Evolutionary conservation across 352 stramenopile species (phyloP).

Genomic region (Phytopythium kandeliae): DNA sequence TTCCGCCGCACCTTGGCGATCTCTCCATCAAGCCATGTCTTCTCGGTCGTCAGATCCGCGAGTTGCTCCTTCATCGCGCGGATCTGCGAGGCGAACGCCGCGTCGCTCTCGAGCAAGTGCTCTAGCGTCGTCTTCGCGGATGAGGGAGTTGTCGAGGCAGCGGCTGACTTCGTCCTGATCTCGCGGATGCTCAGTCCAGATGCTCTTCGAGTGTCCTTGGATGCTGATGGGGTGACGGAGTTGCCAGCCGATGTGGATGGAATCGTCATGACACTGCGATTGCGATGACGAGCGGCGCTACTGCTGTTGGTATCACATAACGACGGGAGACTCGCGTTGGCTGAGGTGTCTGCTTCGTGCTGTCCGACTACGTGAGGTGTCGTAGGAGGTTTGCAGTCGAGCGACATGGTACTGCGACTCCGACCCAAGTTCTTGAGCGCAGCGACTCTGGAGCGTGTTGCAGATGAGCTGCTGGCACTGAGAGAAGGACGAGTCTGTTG

Average conservation of each 20-base stretch:
- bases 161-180: background rate
- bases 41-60: conserved; percentile 31
- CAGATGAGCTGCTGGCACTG: background rate
- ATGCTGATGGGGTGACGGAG: background rate
- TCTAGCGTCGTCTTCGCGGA: conserved; percentile 45
- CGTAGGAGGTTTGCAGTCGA: background rate
- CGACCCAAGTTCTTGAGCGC: conserved; percentile 6
- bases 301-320: background rate
- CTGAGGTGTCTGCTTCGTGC: background rate
- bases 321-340: background rate
- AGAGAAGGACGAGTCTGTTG: too few species aligned
- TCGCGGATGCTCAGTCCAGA: background rate
- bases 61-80: conserved; percentile 55
- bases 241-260: background rate
- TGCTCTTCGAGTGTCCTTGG: background rate
- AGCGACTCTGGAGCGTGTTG: background rate
- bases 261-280: background rate
- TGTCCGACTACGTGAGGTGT: background rate
- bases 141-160: background rate
- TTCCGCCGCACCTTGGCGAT: conserved; percentile 44
- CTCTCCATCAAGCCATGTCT: conserved; percentile 35
- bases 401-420: conserved; percentile 1
- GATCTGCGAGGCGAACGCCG: conserved; percentile 56
- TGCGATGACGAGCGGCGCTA: conserved; percentile 1
- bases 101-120: conserved; percentile 61